Base-by-base conservation (phyloP, 306 rosid genomes). In the Datisca glomerata region DNA sequence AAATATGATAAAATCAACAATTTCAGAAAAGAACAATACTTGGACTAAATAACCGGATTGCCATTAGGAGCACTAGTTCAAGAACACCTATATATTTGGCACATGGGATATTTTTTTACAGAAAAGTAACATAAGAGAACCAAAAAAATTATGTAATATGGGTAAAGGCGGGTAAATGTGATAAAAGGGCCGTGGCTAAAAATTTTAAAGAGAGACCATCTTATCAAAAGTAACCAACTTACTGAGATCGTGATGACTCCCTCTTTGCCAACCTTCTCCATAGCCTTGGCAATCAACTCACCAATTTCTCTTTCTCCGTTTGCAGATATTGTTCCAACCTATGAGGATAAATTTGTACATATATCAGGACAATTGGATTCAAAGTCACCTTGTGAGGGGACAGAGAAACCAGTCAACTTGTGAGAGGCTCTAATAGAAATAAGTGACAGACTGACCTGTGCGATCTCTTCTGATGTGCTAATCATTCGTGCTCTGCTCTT, bases 311-410 rank as follows among this genome's bases (percentile, higher is more conserved):
- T 61, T 10, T 73, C 80, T 51, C 80, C 80, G 36, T 73, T 73
- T 8, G 80, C 69, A 17, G 80, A 68, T 68, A 73, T 73, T 18
- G 72, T 73, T 32, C 80, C 80, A 56, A 73, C 80, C 80, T 68
- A 15, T 28, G 6, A 21, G 31, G 3, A 28, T 12, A 32, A 60
- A 20, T 16, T 35, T 32, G n/a, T n/a, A n/a, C n/a, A n/a, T 42
- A 41, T 2, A 47, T 8, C 4, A 55, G 46, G 13, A 18, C 10
- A 18, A 17, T 27, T 18, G 7, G 19, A 5, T n/a, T 38, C 9
- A 17, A 8, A 13, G 10, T 38, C n/a, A 15, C 43, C 18, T 38
- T 38, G 3, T 38, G 19, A 38, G 18, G 43, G 8, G n/a, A n/a
- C n/a, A n/a, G n/a, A 29, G 8, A n/a, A 29, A 29, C 35, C 8